Conservation (phyloP, 1,139 yeast genomes). For the Insectozyma bohioensis region DNA sequence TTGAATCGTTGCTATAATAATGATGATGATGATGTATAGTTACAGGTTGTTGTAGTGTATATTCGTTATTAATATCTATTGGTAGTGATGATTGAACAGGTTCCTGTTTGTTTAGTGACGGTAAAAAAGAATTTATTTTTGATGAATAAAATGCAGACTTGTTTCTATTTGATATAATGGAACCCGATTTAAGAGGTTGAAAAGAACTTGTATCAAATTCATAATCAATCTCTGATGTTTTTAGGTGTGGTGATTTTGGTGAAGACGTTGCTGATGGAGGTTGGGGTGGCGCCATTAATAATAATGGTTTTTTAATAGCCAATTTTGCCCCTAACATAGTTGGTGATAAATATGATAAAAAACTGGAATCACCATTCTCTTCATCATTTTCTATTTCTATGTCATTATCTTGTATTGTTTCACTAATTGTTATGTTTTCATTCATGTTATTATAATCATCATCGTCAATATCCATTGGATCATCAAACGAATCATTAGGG, state of each 20-base stretch:
- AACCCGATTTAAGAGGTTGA: conserved; percentile 6
- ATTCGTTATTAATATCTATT: not conserved
- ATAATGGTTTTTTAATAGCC: conserved; percentile 28
- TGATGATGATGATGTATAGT: conserved; percentile 50
- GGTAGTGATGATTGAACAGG: too few relatives aligned
- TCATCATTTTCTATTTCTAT: conserved; percentile 7
- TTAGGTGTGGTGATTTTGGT: not conserved
- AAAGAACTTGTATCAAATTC: conserved; percentile 23
- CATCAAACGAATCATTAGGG: conserved; percentile 10
- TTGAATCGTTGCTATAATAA: conserved; percentile 18
- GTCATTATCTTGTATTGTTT: conserved; percentile 1
- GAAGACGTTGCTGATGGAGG: not conserved
- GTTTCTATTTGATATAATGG: conserved; percentile 7
- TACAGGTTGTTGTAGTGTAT: conserved; percentile 17
- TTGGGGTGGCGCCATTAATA: conserved; percentile 27
- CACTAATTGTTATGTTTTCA: conserved; percentile 3
- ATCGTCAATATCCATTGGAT: conserved; percentile 20
- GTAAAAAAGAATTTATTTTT: conserved; percentile 21
- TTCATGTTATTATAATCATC: conserved; percentile 1
- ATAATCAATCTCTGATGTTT: conserved; percentile 17
- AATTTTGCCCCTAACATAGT: conserved; percentile 40
- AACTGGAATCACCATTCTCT: conserved; percentile 9
- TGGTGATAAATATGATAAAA: conserved; percentile 27
- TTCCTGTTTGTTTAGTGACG: too few relatives aligned
- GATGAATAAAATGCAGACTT: conserved; percentile 7